A percentile compares a stretch with the other conserved stretches of the same genome.
phyloP scores from a whole-genome alignment of 2,329 filamentous ascomycete species.

The Nigrospora oryzae region DNA sequence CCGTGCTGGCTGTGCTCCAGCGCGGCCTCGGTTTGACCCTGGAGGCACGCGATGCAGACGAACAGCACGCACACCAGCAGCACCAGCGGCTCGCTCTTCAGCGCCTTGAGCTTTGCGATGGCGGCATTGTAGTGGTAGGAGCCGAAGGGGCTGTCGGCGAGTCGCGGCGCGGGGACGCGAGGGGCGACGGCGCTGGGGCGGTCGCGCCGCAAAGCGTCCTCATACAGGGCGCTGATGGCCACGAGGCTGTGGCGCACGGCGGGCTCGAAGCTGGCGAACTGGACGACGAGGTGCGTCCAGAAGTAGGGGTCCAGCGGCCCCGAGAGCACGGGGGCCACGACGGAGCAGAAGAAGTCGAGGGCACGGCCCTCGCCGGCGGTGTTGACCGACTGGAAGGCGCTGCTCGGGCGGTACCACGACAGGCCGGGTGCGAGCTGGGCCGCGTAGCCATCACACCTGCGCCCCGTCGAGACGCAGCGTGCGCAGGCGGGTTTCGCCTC shows the following conservation, averaged over 20 bases:
- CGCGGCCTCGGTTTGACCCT: constrained; percentile 24
- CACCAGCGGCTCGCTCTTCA: constrained; percentile 23
- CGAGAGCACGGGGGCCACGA: constrained; percentile 24
- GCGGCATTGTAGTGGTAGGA: constrained; percentile 32
- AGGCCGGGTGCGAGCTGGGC: constrained; percentile 7
- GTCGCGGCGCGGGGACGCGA: constrained; percentile 2
- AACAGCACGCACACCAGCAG: constrained; percentile 32
- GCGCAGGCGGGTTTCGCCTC: no score
- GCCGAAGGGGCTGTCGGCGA: constrained; percentile 19
- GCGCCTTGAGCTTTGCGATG: constrained; percentile 21
- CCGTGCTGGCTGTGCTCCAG: constrained; percentile 29
- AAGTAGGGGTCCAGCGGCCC: constrained; percentile 28
- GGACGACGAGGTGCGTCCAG: constrained; percentile 30
- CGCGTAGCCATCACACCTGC: constrained; percentile 24
- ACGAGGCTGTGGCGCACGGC: constrained; percentile 28
- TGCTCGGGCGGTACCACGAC: constrained; percentile 27
- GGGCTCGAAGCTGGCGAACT: constrained; percentile 26
- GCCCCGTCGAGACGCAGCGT: constrained; percentile 9
- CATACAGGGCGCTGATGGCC: constrained; percentile 30
- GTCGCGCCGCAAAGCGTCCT: constrained; percentile 8
- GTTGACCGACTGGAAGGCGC: constrained; percentile 14
- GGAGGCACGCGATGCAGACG: constrained; percentile 33
- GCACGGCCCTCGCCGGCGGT: constrained; percentile 19
- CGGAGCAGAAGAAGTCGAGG: constrained; percentile 27
- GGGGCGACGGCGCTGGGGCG: constrained; percentile 6